Evolutionary conservation across 805 yeast genomes (phyloP).

Genomic region (Sugiyamaella qingdaonensis): DNA sequence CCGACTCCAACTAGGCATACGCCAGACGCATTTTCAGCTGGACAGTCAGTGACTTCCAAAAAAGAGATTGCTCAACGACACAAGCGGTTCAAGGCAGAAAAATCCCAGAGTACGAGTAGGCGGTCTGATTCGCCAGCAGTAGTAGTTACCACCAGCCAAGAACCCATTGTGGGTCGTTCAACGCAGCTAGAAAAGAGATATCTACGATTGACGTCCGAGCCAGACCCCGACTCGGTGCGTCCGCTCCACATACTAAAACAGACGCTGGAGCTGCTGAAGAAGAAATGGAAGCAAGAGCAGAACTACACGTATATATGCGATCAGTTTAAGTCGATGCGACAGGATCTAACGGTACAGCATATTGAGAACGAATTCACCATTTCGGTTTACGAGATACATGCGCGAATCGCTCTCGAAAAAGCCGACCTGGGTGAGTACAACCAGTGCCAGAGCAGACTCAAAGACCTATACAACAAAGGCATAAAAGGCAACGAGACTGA

Average conservation of each 20-base stretch:
- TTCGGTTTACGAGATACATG: slow-evolving; percentile 78
- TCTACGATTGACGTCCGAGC: slow-evolving; percentile 82
- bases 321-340: slow-evolving; percentile 88
- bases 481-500: slow-evolving; percentile 47
- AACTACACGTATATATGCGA: slow-evolving; percentile 76
- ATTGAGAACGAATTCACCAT: slow-evolving; percentile 74
- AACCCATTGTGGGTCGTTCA: slow-evolving; percentile 57
- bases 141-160: slow-evolving; percentile 11
- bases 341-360: slow-evolving; percentile 89
- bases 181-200: slow-evolving; percentile 70
- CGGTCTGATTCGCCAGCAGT: slow-evolving; percentile 11
- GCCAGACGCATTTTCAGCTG: too few species aligned
- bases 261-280: slow-evolving; percentile 51
- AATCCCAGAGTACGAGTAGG: slow-evolving; percentile 2
- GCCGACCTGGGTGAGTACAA: slow-evolving; percentile 90
- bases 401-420: slow-evolving; percentile 77
- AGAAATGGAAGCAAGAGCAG: slow-evolving; percentile 49
- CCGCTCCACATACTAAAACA: slow-evolving; percentile 60
- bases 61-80: slow-evolving; percentile 42
- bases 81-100: slow-evolving; percentile 45
- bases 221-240: slow-evolving; percentile 78
- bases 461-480: slow-evolving; percentile 50
- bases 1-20: too few species aligned
- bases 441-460: slow-evolving; percentile 85
- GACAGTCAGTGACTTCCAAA: slow-evolving; percentile 19